phyloP scores from a whole-genome alignment of 225 moss, liverwort and hornwort genomes.

The Marchantia paleacea region DNA sequence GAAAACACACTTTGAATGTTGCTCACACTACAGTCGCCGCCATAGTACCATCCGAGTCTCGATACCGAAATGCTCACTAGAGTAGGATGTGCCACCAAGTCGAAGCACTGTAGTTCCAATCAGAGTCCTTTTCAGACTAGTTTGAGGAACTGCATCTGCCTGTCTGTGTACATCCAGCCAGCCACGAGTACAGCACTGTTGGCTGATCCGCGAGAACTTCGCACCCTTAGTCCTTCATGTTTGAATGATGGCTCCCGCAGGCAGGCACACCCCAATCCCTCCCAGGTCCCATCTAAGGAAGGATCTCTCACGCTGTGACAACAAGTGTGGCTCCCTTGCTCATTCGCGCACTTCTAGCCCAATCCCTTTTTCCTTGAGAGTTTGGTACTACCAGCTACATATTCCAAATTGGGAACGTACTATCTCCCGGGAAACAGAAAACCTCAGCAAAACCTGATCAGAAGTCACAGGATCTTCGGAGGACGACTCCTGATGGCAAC shows the following conservation, averaged over 20 bases:
- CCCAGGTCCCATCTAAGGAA: too few relatives aligned
- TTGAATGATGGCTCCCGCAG: too few relatives aligned
- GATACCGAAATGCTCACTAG: neutral
- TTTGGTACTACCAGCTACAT: neutral
- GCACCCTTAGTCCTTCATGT: neutral
- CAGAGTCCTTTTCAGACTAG: neutral
- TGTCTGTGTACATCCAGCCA: neutral
- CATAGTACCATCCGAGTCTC: neutral
- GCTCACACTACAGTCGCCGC: neutral
- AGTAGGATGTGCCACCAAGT: neutral
- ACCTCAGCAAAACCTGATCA: too few relatives aligned
- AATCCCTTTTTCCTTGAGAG: too few relatives aligned
- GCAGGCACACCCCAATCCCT: too few relatives aligned
- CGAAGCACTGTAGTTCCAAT: neutral
- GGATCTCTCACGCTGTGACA: too few relatives aligned
- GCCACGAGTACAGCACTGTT: neutral
- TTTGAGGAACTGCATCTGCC: neutral
- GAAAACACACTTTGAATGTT: neutral
- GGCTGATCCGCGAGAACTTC: neutral
- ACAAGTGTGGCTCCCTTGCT: too few relatives aligned
- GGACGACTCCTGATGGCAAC: neutral
- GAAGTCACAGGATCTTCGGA: neutral
- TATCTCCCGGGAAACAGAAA: neutral
- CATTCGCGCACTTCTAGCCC: too few relatives aligned
- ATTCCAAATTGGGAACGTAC: neutral